Evolutionary conservation across 1,139 yeast species (phyloP).

Genomic region (Blastobotrys proliferans): DNA sequence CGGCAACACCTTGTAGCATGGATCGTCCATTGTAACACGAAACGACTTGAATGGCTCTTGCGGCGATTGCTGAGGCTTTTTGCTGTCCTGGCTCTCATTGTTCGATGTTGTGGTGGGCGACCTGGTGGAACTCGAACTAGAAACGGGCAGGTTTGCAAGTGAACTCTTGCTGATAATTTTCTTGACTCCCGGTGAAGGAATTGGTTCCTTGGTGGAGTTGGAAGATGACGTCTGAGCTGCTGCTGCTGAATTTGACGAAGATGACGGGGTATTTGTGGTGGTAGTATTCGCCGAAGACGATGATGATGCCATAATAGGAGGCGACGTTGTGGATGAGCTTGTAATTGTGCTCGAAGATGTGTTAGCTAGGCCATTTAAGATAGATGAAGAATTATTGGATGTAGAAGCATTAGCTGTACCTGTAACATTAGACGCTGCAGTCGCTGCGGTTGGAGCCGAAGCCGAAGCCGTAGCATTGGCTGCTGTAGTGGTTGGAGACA

Average conservation of each 20-base stretch:
- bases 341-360: no score
- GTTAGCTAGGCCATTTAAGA: no score
- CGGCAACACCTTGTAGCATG: constrained; percentile 83
- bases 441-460: not conserved
- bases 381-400: no score
- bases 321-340: not conserved
- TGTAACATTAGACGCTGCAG: no score
- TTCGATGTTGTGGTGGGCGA: constrained; percentile 9
- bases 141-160: constrained; percentile 4
- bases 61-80: not conserved
- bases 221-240: not conserved
- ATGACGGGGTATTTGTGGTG: not conserved
- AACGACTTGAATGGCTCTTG: constrained; percentile 77
- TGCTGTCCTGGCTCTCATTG: not conserved
- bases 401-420: no score
- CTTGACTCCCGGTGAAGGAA: constrained; percentile 4
- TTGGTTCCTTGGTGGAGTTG: constrained; percentile 2
- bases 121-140: no score
- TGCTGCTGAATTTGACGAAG: not conserved
- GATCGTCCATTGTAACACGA: constrained; percentile 86
- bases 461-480: not conserved
- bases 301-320: no score
- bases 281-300: not conserved
- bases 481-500: constrained; percentile 6
- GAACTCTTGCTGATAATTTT: constrained; percentile 11